phyloP scores from a whole-genome alignment of 1,284 basidiomycete genomes.

The Hypsizygus ulmarius region DNA sequence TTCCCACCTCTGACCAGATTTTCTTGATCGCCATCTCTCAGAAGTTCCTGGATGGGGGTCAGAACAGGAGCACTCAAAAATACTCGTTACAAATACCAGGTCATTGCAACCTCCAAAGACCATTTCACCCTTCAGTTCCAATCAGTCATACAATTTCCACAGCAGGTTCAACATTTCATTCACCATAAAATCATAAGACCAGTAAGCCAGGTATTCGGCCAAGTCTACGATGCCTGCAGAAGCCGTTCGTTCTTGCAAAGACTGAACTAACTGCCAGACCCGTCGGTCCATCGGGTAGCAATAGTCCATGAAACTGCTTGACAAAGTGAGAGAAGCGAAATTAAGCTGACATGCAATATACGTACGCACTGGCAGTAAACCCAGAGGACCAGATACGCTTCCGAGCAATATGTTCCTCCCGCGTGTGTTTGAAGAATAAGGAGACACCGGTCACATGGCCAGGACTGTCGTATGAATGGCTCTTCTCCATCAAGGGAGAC shows the following conservation, averaged over 20 bases:
- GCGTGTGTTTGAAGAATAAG: constrained; percentile 20
- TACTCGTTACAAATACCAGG: constrained; percentile 7
- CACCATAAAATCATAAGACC: constrained; percentile 26
- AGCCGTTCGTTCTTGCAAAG: constrained; percentile 2
- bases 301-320: constrained; percentile 5
- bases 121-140: constrained; percentile 17
- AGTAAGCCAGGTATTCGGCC: constrained; percentile 16
- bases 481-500: constrained; percentile 14
- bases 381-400: constrained; percentile 20
- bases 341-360: neutral
- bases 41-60: constrained; percentile 17
- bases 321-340: neutral
- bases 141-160: neutral
- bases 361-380: constrained; percentile 16
- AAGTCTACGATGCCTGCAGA: constrained; percentile 12
- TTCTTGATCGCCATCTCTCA: constrained; percentile 21
- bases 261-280: constrained; percentile 9
- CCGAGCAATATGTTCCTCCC: constrained; percentile 13
- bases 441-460: constrained; percentile 11
- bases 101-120: constrained; percentile 19
- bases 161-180: neutral
- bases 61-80: neutral
- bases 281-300: constrained; percentile 10
- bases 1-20: constrained; percentile 17
- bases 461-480: constrained; percentile 13